These are phyloP conservation scores for Diplodia seriata DNA, from an alignment of 2,329 filamentous ascomycete species.

Conservation along the genomic window DNA sequence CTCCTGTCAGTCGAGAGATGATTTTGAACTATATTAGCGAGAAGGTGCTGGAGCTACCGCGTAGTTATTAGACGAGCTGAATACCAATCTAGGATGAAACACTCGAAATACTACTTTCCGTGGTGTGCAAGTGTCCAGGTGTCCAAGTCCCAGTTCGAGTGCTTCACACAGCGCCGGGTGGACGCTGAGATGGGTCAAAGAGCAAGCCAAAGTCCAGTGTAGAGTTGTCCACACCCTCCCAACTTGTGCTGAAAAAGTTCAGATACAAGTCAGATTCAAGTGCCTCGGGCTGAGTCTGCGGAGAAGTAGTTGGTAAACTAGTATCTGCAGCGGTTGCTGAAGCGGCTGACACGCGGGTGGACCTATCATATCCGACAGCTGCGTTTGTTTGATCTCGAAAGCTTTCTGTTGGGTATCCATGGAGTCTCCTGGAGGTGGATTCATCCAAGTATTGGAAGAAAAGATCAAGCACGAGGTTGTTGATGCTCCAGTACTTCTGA, in stretches of 20 bases:
- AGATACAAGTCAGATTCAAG: constrained; percentile 8
- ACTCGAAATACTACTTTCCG: too few relatives aligned
- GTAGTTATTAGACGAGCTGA: constrained; percentile 64
- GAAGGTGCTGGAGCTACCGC: constrained; percentile 69
- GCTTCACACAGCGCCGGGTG: neutral
- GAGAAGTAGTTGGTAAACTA: neutral
- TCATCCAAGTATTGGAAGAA: constrained; percentile 59
- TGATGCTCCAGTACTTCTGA: constrained; percentile 58
- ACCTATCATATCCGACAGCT: too few relatives aligned
- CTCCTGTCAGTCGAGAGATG: constrained; percentile 72
- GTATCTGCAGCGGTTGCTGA: neutral
- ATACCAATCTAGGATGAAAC: neutral
- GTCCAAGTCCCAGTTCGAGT: too few relatives aligned
- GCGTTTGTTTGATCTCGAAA: neutral
- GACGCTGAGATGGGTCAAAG: neutral
- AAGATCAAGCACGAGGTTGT: constrained; percentile 57
- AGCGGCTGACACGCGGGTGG: too few relatives aligned
- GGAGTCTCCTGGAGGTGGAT: constrained; percentile 51
- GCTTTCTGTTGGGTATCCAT: neutral
- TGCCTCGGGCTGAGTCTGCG: neutral
- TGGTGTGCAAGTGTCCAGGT: too few relatives aligned
- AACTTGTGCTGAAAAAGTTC: neutral
- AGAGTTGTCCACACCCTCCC: neutral
- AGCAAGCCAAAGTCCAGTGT: neutral
- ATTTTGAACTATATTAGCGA: constrained; percentile 76